Base-by-base conservation (phyloP, 805 yeast species). In the Schwanniomyces polymorphus region DNA sequence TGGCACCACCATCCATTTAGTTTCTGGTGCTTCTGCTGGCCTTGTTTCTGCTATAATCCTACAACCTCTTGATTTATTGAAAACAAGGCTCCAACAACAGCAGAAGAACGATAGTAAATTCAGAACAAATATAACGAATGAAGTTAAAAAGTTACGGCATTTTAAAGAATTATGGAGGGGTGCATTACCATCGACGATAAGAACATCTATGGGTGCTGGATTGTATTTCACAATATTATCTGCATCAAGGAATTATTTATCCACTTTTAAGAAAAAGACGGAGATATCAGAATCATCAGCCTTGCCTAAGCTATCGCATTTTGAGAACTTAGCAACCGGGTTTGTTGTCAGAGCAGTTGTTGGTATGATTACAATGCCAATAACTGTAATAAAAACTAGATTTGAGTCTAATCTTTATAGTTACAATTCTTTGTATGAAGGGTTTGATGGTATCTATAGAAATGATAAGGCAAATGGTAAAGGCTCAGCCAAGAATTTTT, bases 121-220 rank as follows among this genome's bases (percentile, higher is more conserved):
- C 41, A 55, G 62, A 29, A 59, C 75, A 11, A 62, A 70, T 10
- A 54, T 74, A 41, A 23, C 75, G 11, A 68, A 64, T 45, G 77
- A 78, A 41, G 54, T 86, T 8, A 64, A 67, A 53, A 76, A 72
- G 46, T 58, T 74, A 37, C 60, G 70, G 39, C 64, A 70, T 17
- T 46, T 75, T 23, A 63, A 61, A 41, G 82, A 84, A 43, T 72
- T 91, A 34, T 94, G 99, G 99, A 77, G 97, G 46, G 99, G 99
- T 0, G 92, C 97, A 0, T 58, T 91, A 33, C 97, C 99, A 0
- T 88, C 97, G 17, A 91, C 95, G 0, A 57, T 92, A 23, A 75
- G 99, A 49, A 92, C 97, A 0, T 89, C 97, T 0, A 73, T 89
- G 10, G 99, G 99, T 0, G 86, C 95, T 38, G 97, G 94, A 0